A percentile compares a stretch with the other conserved stretches of the same genome.
phyloP scores from a whole-genome alignment of 345 rosid genomes.

The Eucalyptus tenuipes region DNA sequence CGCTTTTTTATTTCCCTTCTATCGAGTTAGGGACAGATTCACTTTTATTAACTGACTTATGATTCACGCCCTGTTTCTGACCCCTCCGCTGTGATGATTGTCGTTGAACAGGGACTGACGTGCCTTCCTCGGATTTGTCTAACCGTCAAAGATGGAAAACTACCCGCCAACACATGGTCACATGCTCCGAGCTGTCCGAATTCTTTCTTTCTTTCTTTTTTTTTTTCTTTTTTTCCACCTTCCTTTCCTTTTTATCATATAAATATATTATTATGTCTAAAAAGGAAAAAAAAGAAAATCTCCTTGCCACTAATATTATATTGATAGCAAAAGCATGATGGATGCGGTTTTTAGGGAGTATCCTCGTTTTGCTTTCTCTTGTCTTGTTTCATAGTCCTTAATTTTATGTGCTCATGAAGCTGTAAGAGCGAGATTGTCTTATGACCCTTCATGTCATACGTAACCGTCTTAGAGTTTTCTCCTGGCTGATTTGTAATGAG shows the following conservation, averaged over 20 bases:
- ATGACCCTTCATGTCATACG: conserved; percentile 1
- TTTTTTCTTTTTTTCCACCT: background rate
- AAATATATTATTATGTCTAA: background rate
- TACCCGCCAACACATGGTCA: background rate
- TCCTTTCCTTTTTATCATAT: background rate
- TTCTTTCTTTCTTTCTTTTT: background rate
- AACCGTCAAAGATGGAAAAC: conserved; percentile 7
- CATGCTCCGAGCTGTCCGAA: background rate
- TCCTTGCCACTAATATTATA: background rate
- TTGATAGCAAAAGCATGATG: conserved; percentile 15
- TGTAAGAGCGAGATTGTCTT: conserved; percentile 3
- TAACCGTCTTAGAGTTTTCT: background rate
- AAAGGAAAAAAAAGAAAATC: background rate
- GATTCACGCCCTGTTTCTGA: background rate
- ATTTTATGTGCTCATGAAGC: conserved; percentile 9
- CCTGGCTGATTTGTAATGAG: background rate
- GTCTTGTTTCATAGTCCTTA: background rate
- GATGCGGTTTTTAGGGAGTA: conserved; percentile 59
- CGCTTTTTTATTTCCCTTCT: background rate
- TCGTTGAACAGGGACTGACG: background rate
- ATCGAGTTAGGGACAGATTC: background rate
- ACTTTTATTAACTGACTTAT: background rate
- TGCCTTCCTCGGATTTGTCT: conserved; percentile 6
- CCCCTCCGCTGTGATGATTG: background rate
- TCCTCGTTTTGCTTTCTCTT: conserved; percentile 26